These are phyloP conservation scores for Lentinula edodes DNA, from an alignment of 768 basidiomycete genomes.

Conservation along the genomic window DNA sequence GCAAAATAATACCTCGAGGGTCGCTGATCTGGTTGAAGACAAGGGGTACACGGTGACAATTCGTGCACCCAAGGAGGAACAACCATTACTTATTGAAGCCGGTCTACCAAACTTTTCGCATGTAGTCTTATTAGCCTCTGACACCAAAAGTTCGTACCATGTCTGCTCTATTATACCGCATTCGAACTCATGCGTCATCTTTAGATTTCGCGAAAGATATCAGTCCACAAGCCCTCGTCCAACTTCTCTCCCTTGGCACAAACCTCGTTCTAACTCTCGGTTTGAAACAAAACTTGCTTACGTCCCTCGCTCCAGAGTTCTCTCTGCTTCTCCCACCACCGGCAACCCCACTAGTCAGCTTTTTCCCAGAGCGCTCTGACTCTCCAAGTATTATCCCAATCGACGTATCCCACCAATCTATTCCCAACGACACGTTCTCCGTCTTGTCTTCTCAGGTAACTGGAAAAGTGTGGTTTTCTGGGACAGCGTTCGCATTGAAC, in stretches of 20 bases:
- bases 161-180: background rate
- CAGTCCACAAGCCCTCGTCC: slow-evolving; percentile 74
- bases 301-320: slow-evolving; percentile 86
- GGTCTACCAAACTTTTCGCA: slow-evolving; percentile 77
- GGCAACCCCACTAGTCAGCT: slow-evolving; percentile 76
- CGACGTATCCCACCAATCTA: slow-evolving; percentile 33
- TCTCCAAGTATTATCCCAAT: slow-evolving; percentile 64
- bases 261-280: slow-evolving; percentile 86
- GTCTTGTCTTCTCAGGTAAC: slow-evolving; percentile 29
- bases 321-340: slow-evolving; percentile 85
- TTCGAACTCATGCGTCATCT: slow-evolving; percentile 1
- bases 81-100: slow-evolving; percentile 60
- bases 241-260: slow-evolving; percentile 60
- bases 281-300: slow-evolving; percentile 65
- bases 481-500: slow-evolving; percentile 57
- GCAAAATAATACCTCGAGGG: background rate
- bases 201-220: slow-evolving; percentile 69
- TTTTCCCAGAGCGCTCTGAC: slow-evolving; percentile 74
- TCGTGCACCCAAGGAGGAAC: slow-evolving; percentile 72
- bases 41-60: slow-evolving; percentile 85
- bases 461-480: slow-evolving; percentile 72
- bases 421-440: slow-evolving; percentile 24
- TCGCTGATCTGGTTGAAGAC: slow-evolving; percentile 32
- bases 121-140: slow-evolving; percentile 81
- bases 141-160: slow-evolving; percentile 62